Evolutionary conservation across 1,139 yeast genomes (phyloP), one percentile per base, ranked within the genome.

Genomic region (Debaryomyces nepalensis): DNA sequence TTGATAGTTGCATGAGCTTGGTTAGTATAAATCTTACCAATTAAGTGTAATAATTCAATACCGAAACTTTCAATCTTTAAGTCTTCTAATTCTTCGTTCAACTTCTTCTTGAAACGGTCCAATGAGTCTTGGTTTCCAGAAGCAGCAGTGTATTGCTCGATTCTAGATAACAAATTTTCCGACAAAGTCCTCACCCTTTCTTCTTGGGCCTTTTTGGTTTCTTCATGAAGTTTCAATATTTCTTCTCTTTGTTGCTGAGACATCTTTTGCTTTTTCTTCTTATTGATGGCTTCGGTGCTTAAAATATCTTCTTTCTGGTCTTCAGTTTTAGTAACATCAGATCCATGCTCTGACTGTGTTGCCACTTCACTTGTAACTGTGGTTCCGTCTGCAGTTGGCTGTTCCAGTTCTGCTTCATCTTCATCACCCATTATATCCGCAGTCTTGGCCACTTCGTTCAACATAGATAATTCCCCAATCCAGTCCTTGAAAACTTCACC

Each of bases 381-480:
- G 8, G 47, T 29, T 5, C 37, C 29, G 6, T 48, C 33, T 16
- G 41, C 37, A 18, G 39, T 32, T 12, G 11, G 20, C 15, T 22
- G n/a, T 16, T 10, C 26, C 34, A 20, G 34, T 11, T 46, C 43
- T n/a, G 32, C 53, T 12, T 54, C 60, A 23, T 65, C 62, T 32
- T 68, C 68, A 21, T 64, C 67, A 26, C 70, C 78, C 38, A 79
- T 77, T 31, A 84, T 69, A 50, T 83, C 90, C 42, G 84, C 79
- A 20, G 88, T 80, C 62, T 87, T 86, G 30, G 84, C 75, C 55
- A 91, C 61, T 57, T 93, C 96, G 61, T 83, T 86, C 59, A 91
- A 68, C 59, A 93, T 72, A n/a, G 95, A 82, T 50, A 93, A 72
- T 63, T 91, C 97, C 4, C 99, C 99, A 55, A 91, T 87, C 75